Evolutionary conservation across 176 grass and related monocot genomes (phyloP).

Genomic region (Aegilops umbellulata): DNA sequence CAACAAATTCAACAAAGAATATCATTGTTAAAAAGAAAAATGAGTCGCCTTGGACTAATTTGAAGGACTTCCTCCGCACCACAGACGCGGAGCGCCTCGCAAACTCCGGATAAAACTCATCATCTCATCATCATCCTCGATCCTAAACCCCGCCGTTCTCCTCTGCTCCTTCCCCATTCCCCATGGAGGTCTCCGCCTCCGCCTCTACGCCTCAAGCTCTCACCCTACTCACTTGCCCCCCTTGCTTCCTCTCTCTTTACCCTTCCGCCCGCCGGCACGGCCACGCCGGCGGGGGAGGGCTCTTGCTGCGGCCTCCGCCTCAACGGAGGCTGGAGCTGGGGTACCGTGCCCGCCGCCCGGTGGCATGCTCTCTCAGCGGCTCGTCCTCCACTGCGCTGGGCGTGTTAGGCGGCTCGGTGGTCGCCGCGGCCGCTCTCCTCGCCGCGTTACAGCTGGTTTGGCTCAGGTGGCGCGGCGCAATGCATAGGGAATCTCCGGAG

Average conservation of each 20-base stretch:
- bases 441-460: slow-evolving; percentile 28
- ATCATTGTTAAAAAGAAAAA: too few species aligned
- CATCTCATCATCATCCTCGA: background rate
- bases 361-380: background rate
- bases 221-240: slow-evolving; percentile 10
- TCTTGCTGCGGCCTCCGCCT: slow-evolving; percentile 3
- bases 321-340: background rate
- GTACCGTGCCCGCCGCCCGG: background rate
- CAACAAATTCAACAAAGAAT: too few species aligned
- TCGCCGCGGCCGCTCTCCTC: slow-evolving; percentile 16
- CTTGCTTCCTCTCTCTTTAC: slow-evolving; percentile 15
- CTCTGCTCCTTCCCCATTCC: background rate
- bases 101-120: slow-evolving; percentile 37
- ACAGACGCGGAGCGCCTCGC: background rate
- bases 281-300: background rate
- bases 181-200: slow-evolving; percentile 35
- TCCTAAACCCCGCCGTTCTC: slow-evolving; percentile 1
- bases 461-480: slow-evolving; percentile 12
- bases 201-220: slow-evolving; percentile 17
- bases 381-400: background rate
- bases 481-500: slow-evolving; percentile 18
- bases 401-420: slow-evolving; percentile 6
- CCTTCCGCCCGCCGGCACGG: background rate
- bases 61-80: slow-evolving; percentile 4
- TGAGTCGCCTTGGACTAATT: too few species aligned